Evolutionary conservation across 2,329 filamentous ascomycete genomes (phyloP).

Genomic region (Ophiosphaerella herpotricha): DNA sequence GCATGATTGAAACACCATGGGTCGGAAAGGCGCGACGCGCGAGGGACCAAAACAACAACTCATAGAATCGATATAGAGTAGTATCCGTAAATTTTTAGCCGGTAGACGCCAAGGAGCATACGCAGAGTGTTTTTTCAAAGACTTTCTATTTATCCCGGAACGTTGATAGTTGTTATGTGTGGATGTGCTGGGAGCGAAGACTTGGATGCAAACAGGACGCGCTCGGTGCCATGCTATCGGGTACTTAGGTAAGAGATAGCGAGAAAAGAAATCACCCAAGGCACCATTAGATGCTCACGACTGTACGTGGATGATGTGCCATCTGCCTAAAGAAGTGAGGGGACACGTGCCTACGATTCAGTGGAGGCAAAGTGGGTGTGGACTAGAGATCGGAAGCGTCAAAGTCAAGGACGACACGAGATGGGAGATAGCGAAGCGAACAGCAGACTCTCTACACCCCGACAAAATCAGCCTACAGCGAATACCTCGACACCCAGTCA

Average conservation of each 20-base stretch:
- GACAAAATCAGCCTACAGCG: constrained; percentile 20
- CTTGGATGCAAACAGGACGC: neutral
- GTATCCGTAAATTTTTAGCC: too few relatives aligned
- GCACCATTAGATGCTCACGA: too few relatives aligned
- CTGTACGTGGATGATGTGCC: too few relatives aligned
- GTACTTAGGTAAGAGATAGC: too few relatives aligned
- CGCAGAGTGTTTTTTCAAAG: too few relatives aligned
- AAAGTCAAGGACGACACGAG: constrained; percentile 17
- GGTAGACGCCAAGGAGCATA: too few relatives aligned
- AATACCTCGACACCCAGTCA: constrained; percentile 24
- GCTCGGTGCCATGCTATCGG: neutral
- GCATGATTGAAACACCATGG: constrained; percentile 30
- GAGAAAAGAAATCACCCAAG: too few relatives aligned
- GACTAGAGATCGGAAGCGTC: constrained; percentile 3
- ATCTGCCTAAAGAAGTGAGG: neutral
- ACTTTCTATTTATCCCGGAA: too few relatives aligned
- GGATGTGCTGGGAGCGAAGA: neutral
- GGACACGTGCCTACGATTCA: neutral
- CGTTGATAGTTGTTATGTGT: too few relatives aligned
- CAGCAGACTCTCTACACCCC: constrained; percentile 27
- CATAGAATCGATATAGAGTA: too few relatives aligned
- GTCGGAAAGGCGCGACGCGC: constrained; percentile 14
- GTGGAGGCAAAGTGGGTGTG: constrained; percentile 3
- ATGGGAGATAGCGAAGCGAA: constrained; percentile 20
- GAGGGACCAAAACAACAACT: constrained; percentile 12